Base-by-base conservation (phyloP, 805 yeast species). In the Diddensiella santjacobensis region DNA sequence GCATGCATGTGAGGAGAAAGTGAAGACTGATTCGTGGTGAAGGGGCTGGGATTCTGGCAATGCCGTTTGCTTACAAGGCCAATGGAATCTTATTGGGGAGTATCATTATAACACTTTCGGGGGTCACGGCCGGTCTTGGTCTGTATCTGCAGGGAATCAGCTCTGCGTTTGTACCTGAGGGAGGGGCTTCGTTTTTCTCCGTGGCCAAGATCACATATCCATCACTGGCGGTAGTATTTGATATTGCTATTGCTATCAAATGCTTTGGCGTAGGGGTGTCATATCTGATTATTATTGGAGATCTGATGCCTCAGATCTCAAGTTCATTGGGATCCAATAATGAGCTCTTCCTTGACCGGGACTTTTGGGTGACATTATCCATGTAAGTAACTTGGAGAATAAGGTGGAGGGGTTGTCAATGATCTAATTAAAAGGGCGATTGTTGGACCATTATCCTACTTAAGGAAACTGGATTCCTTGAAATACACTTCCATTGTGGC, bases 401-500 rank as follows among this genome's bases (percentile, higher is more conserved):
- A n/a, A 62, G n/a, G n/a, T n/a, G n/a, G n/a, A n/a, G n/a, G n/a
- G n/a, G n/a, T n/a, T n/a, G n/a, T n/a, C n/a, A n/a, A n/a, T n/a
- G n/a, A n/a, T n/a, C n/a, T n/a, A n/a, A n/a, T 6, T n/a, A n/a
- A n/a, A 8, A 35, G 38, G 42, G 54, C 74, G 22, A 71, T 81
- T 15, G 67, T 73, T 4, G 67, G 69, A 2, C 89, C 89, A 0
- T 70, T 91, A 44, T 83, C 93, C 10, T 87, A 82, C 63, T 71
- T 85, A 59, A 78, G 82, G 59, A 80, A 79, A 58, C 73, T 90
- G 52, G 95, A 87, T 62, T 86, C 96, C 6, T 75, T 90, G 60
- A 84, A 86, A 60, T 85, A 87, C 59, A 87, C 96, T 1, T 87
- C 96, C 2, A 69, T 89, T 64, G 71, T 90, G 31, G 96, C 96